phyloP scores from a whole-genome alignment of 139 green algal species.

The Trebouxia sp. region DNA sequence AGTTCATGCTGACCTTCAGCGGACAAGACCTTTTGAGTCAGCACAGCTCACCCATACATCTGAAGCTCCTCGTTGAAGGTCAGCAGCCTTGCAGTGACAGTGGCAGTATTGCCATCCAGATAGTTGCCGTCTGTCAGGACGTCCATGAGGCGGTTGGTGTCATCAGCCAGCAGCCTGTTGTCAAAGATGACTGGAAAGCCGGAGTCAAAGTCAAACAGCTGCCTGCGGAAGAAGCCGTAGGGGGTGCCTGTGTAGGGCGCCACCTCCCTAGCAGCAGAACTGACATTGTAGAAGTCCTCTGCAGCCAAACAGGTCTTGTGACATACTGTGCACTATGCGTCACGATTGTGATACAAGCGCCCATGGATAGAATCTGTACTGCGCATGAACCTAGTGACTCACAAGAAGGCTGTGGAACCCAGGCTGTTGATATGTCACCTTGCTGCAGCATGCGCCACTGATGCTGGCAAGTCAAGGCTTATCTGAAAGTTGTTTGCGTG shows the following conservation, averaged over 20 bases:
- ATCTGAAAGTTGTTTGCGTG: no score
- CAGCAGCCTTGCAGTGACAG: slow-evolving; percentile 1
- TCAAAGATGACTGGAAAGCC: slow-evolving; percentile 23
- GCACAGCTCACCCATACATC: slow-evolving; percentile 22
- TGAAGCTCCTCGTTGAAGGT: neutral
- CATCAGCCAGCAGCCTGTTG: neutral
- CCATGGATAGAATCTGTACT: no score
- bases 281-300: slow-evolving; percentile 25
- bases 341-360: no score
- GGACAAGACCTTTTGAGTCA: neutral
- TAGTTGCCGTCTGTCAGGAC: slow-evolving; percentile 16
- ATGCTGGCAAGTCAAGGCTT: no score
- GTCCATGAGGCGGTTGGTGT: neutral
- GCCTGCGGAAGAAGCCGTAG: neutral
- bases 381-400: no score
- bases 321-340: no score
- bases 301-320: no score
- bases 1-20: neutral
- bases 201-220: neutral
- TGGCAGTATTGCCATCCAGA: neutral
- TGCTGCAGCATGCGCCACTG: no score
- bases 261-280: neutral
- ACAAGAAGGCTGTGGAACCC: no score
- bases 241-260: neutral
- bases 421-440: no score